Conservation (phyloP, 1,284 basidiomycete species). For the Puccinia brachypodii region DNA sequence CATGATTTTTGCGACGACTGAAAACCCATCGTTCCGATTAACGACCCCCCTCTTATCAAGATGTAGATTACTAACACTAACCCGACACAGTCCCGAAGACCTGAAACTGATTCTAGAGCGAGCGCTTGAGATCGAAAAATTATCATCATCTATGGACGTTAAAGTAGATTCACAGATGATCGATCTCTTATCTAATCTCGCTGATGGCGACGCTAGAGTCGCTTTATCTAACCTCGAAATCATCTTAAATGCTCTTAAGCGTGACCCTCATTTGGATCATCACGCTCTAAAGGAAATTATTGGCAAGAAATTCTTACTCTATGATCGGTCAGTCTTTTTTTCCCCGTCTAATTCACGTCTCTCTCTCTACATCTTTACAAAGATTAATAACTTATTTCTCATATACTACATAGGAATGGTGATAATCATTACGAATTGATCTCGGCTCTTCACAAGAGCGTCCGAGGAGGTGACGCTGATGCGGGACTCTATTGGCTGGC, state of each 20-base stretch:
- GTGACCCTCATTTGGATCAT: constrained; percentile 51
- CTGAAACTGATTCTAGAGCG: constrained; percentile 39
- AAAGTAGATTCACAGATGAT: constrained; percentile 59
- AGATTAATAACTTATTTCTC: constrained; percentile 48
- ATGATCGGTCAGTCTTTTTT: constrained; percentile 26
- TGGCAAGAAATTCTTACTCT: constrained; percentile 50
- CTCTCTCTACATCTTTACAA: constrained; percentile 27
- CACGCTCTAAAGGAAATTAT: constrained; percentile 58
- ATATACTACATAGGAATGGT: constrained; percentile 54
- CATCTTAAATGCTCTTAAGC: constrained; percentile 57
- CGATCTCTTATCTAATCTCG: constrained; percentile 63
- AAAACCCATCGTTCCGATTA: constrained; percentile 80
- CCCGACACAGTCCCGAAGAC: constrained; percentile 52
- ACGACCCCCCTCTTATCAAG: constrained; percentile 75
- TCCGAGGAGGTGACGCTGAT: constrained; percentile 74
- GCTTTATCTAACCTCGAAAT: constrained; percentile 68
- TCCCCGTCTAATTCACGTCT: neutral
- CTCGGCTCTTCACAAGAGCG: constrained; percentile 79
- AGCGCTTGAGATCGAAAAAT: constrained; percentile 6
- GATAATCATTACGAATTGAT: constrained; percentile 75
- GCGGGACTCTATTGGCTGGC: constrained; percentile 80
- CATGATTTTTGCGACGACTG: constrained; percentile 84
- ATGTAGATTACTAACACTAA: constrained; percentile 63
- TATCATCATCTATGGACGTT: constrained; percentile 6
- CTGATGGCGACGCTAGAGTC: constrained; percentile 70